These are phyloP conservation scores for Penicillium expansum DNA, from an alignment of 2,329 filamentous ascomycete species.

Conservation along the genomic window DNA sequence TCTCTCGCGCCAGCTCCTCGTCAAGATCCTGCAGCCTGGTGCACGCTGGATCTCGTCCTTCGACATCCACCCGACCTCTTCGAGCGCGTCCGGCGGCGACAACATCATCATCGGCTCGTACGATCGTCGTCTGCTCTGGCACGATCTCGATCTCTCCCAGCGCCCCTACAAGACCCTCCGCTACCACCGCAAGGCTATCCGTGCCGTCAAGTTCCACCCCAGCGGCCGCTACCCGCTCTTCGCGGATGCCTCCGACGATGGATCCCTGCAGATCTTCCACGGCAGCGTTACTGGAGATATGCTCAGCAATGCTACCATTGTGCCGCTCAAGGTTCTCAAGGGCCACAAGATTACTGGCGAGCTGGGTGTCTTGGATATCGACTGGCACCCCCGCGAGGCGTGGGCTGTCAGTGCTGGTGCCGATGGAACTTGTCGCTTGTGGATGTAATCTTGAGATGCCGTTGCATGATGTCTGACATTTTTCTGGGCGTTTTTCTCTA, in stretches of 20 bases:
- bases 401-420: slow-evolving; percentile 94
- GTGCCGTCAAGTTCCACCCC: slow-evolving; percentile 82
- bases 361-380: slow-evolving; percentile 86
- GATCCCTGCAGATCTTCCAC: slow-evolving; percentile 92
- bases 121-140: slow-evolving; percentile 90
- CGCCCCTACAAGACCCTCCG: slow-evolving; percentile 94
- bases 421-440: slow-evolving; percentile 87
- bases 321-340: slow-evolving; percentile 88
- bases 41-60: slow-evolving; percentile 93
- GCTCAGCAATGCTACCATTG: slow-evolving; percentile 94
- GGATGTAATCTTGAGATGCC: slow-evolving; percentile 57
- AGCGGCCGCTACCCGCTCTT: slow-evolving; percentile 76
- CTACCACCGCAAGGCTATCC: slow-evolving; percentile 89
- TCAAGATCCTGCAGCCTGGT: slow-evolving; percentile 91
- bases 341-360: slow-evolving; percentile 85
- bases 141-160: slow-evolving; percentile 87
- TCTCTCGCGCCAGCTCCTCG: slow-evolving; percentile 81
- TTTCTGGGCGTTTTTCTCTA: slow-evolving; percentile 19
- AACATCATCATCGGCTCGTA: slow-evolving; percentile 94
- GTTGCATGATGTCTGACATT: slow-evolving; percentile 24
- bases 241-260: slow-evolving; percentile 92
- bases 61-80: slow-evolving; percentile 85
- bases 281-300: slow-evolving; percentile 91
- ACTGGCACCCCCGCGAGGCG: slow-evolving; percentile 92
- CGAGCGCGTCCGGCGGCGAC: slow-evolving; percentile 85